These are phyloP conservation scores for Neonectria sp. DNA, from an alignment of 2,329 filamentous ascomycete genomes.

Conservation along the genomic window DNA sequence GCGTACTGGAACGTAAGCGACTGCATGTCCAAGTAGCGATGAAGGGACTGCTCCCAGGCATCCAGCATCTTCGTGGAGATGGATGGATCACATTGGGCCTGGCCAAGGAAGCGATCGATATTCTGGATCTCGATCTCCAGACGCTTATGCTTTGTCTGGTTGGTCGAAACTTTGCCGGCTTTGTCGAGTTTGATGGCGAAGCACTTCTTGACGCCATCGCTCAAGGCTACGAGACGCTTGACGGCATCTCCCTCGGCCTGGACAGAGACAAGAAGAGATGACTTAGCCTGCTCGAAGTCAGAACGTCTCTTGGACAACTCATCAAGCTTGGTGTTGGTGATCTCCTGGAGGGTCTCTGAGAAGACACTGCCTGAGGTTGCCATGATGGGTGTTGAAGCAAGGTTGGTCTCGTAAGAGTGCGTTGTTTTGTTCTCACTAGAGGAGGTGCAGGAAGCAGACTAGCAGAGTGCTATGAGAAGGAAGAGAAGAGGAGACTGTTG, in stretches of 20 bases:
- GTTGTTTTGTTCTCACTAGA: not conserved
- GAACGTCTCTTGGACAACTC: constrained; percentile 59
- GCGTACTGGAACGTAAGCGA: constrained; percentile 61
- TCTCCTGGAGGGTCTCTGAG: constrained; percentile 59
- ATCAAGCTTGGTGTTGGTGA: constrained; percentile 61
- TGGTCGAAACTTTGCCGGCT: constrained; percentile 40
- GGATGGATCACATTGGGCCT: constrained; percentile 59
- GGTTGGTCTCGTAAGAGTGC: not conserved
- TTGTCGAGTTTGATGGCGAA: constrained; percentile 52
- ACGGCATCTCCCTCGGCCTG: constrained; percentile 46
- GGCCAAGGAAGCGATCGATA: constrained; percentile 57
- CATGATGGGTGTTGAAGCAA: constrained; percentile 37
- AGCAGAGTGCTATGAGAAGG: constrained; percentile 1
- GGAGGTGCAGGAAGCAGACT: not conserved
- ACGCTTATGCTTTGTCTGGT: constrained; percentile 42
- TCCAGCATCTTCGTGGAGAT: constrained; percentile 53
- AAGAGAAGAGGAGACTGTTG: constrained; percentile 1
- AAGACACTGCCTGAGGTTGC: constrained; percentile 54
- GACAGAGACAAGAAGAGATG: constrained; percentile 48
- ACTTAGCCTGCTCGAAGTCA: constrained; percentile 55
- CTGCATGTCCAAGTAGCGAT: constrained; percentile 57
- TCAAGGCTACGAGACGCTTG: constrained; percentile 52
- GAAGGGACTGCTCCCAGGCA: constrained; percentile 54
- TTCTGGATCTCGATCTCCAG: constrained; percentile 56
- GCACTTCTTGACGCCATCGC: constrained; percentile 54